These are phyloP conservation scores for Abrus pulchellus DNA, from an alignment of 306 rosid species.

Conservation along the genomic window DNA sequence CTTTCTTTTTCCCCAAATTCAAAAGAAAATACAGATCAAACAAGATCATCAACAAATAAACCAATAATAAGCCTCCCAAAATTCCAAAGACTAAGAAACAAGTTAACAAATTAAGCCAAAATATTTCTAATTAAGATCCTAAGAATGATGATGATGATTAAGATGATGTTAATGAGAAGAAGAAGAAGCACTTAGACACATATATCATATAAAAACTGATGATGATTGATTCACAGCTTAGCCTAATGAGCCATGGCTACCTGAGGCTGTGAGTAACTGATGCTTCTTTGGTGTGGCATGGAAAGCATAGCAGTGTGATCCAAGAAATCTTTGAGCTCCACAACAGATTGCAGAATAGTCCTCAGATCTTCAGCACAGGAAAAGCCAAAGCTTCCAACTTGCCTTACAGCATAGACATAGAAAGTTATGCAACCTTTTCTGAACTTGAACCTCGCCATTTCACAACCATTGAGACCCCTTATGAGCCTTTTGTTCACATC, in stretches of 20 bases:
- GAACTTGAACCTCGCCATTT: slow-evolving; percentile 96
- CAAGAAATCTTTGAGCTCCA: slow-evolving; percentile 90
- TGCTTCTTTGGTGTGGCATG: slow-evolving; percentile 86
- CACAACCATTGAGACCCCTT: slow-evolving; percentile 73
- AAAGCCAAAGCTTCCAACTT: slow-evolving; percentile 70
- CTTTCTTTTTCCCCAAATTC: slow-evolving; percentile 29
- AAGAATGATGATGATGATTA: slow-evolving; percentile 22
- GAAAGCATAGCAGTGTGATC: slow-evolving; percentile 98
- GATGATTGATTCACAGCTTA: slow-evolving; percentile 5
- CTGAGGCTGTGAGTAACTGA: slow-evolving; percentile 63
- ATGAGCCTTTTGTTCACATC: slow-evolving; percentile 86
- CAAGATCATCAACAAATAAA: slow-evolving; percentile 71
- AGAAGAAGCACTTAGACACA: slow-evolving; percentile 27
- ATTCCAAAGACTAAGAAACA: slow-evolving; percentile 29
- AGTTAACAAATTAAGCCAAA: slow-evolving; percentile 41
- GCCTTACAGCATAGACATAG: slow-evolving; percentile 89
- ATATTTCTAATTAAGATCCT: slow-evolving; percentile 38
- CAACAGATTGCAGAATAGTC: slow-evolving; percentile 78
- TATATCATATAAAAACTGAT: slow-evolving; percentile 12
- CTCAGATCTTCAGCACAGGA: slow-evolving; percentile 78
- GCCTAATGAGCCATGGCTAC: slow-evolving; percentile 91
- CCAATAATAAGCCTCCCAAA: slow-evolving; percentile 59
- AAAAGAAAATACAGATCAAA: slow-evolving; percentile 48
- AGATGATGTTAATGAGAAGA: slow-evolving; percentile 27
- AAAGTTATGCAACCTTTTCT: slow-evolving; percentile 94